Conservation (phyloP, 2,329 filamentous ascomycete genomes). For the Metarhizium anisopliae region DNA sequence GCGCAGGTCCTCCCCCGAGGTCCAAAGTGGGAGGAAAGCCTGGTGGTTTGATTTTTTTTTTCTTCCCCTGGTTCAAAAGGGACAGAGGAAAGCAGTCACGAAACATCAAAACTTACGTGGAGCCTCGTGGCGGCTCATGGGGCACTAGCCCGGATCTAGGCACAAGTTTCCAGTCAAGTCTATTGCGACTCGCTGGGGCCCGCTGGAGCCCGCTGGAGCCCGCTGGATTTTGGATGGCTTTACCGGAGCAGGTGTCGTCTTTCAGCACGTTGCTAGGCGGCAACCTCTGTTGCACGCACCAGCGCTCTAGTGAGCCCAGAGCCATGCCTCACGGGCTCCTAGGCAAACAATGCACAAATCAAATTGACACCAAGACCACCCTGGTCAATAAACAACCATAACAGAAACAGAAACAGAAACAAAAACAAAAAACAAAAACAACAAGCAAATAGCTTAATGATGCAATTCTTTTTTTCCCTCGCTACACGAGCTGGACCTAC, state of each 20-base stretch:
- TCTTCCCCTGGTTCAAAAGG: neutral
- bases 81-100: neutral
- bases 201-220: neutral
- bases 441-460: neutral
- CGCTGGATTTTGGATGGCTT: neutral
- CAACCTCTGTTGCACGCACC: neutral
- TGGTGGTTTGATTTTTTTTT: neutral
- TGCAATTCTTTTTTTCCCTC: too few relatives aligned
- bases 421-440: neutral
- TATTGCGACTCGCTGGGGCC: neutral
- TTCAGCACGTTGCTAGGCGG: neutral
- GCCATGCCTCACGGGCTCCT: neutral
- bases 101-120: neutral
- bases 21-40: neutral
- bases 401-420: neutral
- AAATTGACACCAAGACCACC: neutral
- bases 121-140: neutral
- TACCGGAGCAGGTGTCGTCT: neutral
- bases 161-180: neutral
- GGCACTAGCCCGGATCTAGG: neutral
- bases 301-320: neutral
- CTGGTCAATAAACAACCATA: neutral
- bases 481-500: too few relatives aligned
- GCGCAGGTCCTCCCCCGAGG: neutral
- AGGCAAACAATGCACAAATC: neutral